Conservation (phyloP, 345 rosid genomes). For the Euclidium syriacum region DNA sequence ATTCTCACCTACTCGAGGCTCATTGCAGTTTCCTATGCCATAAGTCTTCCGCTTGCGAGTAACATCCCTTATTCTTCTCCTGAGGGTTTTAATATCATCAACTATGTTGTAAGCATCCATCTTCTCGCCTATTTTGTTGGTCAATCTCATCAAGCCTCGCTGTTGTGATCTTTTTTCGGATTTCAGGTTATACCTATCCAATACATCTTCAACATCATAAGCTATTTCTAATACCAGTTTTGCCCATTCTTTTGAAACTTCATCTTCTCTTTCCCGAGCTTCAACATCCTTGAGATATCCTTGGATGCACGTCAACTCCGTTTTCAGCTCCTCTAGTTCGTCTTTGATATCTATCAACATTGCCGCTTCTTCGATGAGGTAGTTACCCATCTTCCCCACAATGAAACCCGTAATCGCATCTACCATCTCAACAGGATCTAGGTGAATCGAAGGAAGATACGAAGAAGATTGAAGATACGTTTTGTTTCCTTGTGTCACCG, state of each 20-base stretch:
- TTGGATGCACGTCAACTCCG: constrained; percentile 14
- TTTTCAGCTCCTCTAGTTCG: constrained; percentile 7
- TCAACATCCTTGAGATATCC: not conserved
- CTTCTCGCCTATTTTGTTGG: not conserved
- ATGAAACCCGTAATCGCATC: not conserved
- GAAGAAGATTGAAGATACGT: no score
- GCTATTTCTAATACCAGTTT: not conserved
- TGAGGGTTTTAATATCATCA: no score
- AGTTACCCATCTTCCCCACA: not conserved
- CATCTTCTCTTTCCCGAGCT: not conserved
- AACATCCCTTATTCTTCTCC: no score
- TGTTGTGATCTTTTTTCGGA: not conserved
- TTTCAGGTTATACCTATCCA: not conserved
- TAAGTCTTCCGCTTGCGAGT: no score
- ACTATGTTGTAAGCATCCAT: not conserved
- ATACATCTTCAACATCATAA: no score
- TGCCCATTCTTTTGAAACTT: not conserved
- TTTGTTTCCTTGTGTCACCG: no score
- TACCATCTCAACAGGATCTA: not conserved
- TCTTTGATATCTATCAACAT: constrained; percentile 18
- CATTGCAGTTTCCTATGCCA: no score
- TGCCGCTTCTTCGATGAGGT: constrained; percentile 38
- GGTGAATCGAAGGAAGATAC: no score
- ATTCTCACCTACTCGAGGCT: no score
- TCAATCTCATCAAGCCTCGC: not conserved